Percentiles rank a stretch among this genome's conserved stretches.
phyloP scores from a whole-genome alignment of 2,329 filamentous ascomycete genomes.

The Xylariales sp. region DNA sequence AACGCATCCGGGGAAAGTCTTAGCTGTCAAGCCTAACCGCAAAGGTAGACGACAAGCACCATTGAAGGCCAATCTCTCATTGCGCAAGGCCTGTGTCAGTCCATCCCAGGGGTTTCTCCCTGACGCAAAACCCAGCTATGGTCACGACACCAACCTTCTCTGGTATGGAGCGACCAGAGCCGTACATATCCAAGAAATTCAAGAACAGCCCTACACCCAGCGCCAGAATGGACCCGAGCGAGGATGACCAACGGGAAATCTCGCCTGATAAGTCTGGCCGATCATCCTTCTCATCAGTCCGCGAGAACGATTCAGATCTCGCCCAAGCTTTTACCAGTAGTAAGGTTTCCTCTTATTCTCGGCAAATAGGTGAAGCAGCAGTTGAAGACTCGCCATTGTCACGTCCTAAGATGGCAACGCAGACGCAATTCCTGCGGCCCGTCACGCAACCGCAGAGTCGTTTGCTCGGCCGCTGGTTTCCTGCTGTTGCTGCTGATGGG shows the following conservation, averaged over 20 bases:
- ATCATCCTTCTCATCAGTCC: conserved; percentile 58
- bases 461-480: conserved; percentile 55
- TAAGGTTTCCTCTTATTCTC: conserved; percentile 56
- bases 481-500: conserved; percentile 42
- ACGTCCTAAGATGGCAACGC: conserved; percentile 33
- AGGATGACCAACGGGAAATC: conserved; percentile 15
- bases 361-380: conserved; percentile 41
- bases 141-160: conserved; percentile 17
- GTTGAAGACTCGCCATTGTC: conserved; percentile 47
- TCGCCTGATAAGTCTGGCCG: conserved; percentile 36
- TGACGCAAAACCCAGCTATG: conserved; percentile 15
- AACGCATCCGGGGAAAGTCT: conserved; percentile 3
- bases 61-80: conserved; percentile 22
- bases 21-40: conserved; percentile 2
- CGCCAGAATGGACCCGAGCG: conserved; percentile 24
- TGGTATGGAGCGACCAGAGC: conserved; percentile 13
- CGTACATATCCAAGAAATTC: conserved; percentile 13
- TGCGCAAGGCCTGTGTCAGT: conserved; percentile 8
- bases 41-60: conserved; percentile 8
- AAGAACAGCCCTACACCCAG: conserved; percentile 17
- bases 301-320: conserved; percentile 54
- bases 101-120: not conserved
- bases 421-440: conserved; percentile 45
- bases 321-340: conserved; percentile 60
- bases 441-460: conserved; percentile 51